Conservation (phyloP, 2,329 filamentous ascomycete species). For the Fusarium coffeatum region DNA sequence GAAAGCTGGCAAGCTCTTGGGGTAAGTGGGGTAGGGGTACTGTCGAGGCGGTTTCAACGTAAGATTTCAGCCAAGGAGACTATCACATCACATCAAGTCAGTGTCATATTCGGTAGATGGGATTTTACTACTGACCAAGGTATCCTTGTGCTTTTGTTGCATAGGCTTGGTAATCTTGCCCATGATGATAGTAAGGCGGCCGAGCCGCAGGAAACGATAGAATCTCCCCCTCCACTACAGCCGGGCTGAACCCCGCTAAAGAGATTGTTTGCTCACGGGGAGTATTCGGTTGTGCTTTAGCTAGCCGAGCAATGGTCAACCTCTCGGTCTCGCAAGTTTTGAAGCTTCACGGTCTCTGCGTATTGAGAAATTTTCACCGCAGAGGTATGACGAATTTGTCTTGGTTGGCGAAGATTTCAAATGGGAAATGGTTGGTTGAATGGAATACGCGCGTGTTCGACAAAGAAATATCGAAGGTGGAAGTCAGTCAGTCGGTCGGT, state of each 20-base stretch:
- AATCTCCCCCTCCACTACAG: slow-evolving; percentile 69
- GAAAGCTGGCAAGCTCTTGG: slow-evolving; percentile 80
- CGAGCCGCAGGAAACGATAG: slow-evolving; percentile 63
- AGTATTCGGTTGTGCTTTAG: slow-evolving; percentile 50
- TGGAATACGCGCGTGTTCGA: slow-evolving; percentile 24
- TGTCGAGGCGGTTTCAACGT: slow-evolving; percentile 76
- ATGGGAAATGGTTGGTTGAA: slow-evolving; percentile 6
- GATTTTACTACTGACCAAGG: slow-evolving; percentile 62
- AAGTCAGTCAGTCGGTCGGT: neutral
- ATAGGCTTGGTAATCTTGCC: slow-evolving; percentile 76
- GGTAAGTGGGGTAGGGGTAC: slow-evolving; percentile 81
- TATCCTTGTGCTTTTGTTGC: slow-evolving; percentile 75
- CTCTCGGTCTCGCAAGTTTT: slow-evolving; percentile 18
- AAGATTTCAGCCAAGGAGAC: slow-evolving; percentile 89
- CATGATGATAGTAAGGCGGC: slow-evolving; percentile 71
- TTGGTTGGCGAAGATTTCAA: neutral
- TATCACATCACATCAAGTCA: slow-evolving; percentile 54
- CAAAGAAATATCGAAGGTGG: slow-evolving; percentile 22
- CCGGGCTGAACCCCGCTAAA: slow-evolving; percentile 52
- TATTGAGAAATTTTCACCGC: slow-evolving; percentile 6
- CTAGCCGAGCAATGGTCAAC: slow-evolving; percentile 18
- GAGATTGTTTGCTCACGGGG: slow-evolving; percentile 53
- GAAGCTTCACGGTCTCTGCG: slow-evolving; percentile 18
- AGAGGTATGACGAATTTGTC: neutral
- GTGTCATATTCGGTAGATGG: slow-evolving; percentile 28